Evolutionary conservation across 169 alveolate genomes (phyloP), one percentile per base, ranked within the genome.

Genomic region (Besnoitia besnoiti): DNA sequence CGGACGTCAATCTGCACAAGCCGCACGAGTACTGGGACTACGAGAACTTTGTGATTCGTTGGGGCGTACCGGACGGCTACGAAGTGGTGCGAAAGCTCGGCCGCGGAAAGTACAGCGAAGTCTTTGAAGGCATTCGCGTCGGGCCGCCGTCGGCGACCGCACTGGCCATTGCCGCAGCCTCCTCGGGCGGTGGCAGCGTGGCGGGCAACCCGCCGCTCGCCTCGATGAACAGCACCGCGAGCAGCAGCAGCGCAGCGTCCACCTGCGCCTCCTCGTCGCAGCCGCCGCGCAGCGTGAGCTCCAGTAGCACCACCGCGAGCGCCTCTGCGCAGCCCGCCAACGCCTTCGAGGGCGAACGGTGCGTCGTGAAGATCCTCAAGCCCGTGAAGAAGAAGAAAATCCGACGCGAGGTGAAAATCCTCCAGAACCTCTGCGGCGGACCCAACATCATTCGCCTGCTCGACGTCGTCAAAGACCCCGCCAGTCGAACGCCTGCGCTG

Each of bases 71-170:
- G 14, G 98, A 98, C 90, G 96, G 98, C 91, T 99, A 99, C 93
- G 99, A 98, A 94, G 97, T 99, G 35, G 95, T 98, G 55, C 96
- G 97, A 88, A 99, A 99, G 96, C 97, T 99, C 39, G 99, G 99
- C n/a, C 95, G 99, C 89, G 99, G 99, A 37, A 98, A 99, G 95
- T 99, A 98, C 96, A 98, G 99, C 92, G 99, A 98, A 94, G 99
- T 99, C 50, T 99, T 98, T 96, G 99, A 98, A 88, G 99, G 99
- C 49, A 96, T 95, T 49, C 93, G 96, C 51, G 94, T 89, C 75
- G 93, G 85, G 44, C 51, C 94, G 82, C 84, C 77, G 16, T 35
- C 47, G 8, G 46, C 82, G 46, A 73, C 47, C 2, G 82, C 82
- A 19, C 24, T 55, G 67, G 67, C 67, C 3, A 5, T 55, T n/a